Base-by-base conservation (phyloP, 2,329 filamentous ascomycete genomes). In the Fusarium algeriense region DNA sequence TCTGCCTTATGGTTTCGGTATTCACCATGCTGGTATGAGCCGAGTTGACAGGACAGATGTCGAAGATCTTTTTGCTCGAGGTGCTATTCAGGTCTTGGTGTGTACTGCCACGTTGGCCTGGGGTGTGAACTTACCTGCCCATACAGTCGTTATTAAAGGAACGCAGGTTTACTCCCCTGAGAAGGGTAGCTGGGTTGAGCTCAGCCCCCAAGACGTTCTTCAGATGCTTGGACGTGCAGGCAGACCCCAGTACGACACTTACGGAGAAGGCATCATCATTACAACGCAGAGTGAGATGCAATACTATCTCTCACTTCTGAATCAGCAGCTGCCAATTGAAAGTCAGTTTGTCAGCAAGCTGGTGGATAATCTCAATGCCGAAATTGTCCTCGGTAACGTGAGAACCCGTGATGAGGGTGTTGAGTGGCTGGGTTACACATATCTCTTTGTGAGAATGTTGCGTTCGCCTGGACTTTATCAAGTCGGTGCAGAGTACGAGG, bases 181-280 rank as follows among this genome's bases (percentile, higher is more conserved):
- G 80, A 98, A 98, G 84, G 96, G 96, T 84, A 96, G 93, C 81
- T 99, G 96, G 95, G 95, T 99, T 23, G 97, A 99, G 80, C 83
- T 99, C 58, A 98, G 95, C 78, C 96, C 96, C 15, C 96, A 99
- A 80, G 96, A 99, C 83, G 95, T 99, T 38, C 86, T 99, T 54
- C 96, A 99, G 81, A 99, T 99, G 97, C 90, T 99, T 77, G 96
- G 96, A 78, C 94, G 96, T 87, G 97, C 96, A 58, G 96, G 96
- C 79, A 90, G 96, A 73, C 96, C 96, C 32, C 97, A 99, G 78
- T 99, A 94, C 79, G 96, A 99, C 79, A 98, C 94, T 0, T 99
- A 97, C 78, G 96, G 96, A 79, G 96, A 99, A 81, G 96, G 96
- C 80, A 98, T 99, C 77, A 98, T 99, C 79, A 98, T 99, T 76